phyloP scores from a whole-genome alignment of 2,329 filamentous ascomycete genomes.

The Fusarium poae region DNA sequence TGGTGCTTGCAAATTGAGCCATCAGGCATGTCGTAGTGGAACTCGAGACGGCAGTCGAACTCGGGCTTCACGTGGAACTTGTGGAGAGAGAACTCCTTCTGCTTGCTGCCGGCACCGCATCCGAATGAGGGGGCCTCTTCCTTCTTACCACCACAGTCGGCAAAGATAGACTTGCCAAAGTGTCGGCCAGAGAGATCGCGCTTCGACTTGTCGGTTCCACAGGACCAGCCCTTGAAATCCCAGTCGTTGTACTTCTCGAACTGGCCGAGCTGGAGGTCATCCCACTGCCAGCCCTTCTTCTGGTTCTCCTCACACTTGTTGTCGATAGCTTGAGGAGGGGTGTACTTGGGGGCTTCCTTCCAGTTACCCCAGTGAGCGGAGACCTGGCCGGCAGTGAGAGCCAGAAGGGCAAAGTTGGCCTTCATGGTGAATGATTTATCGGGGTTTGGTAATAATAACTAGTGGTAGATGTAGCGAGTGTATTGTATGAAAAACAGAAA shows the following conservation, averaged over 20 bases:
- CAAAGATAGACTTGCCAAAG: slow-evolving; percentile 72
- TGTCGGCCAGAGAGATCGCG: slow-evolving; percentile 69
- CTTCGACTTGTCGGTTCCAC: slow-evolving; percentile 70
- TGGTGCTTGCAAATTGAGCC: slow-evolving; percentile 85
- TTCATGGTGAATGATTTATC: slow-evolving; percentile 61
- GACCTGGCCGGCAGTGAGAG: slow-evolving; percentile 65
- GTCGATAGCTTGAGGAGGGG: slow-evolving; percentile 77
- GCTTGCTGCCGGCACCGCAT: slow-evolving; percentile 50
- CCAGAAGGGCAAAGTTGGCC: slow-evolving; percentile 62
- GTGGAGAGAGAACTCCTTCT: slow-evolving; percentile 76
- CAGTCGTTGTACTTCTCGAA: slow-evolving; percentile 79
- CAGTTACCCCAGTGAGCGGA: slow-evolving; percentile 54
- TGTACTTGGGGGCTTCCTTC: slow-evolving; percentile 64
- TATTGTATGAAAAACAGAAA: slow-evolving; percentile 44
- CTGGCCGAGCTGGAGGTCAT: slow-evolving; percentile 68
- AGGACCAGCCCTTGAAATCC: slow-evolving; percentile 79
- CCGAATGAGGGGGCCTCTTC: slow-evolving; percentile 70
- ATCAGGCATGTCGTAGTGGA: slow-evolving; percentile 89
- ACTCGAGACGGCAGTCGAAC: slow-evolving; percentile 83
- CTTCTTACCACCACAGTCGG: slow-evolving; percentile 62
- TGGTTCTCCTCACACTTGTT: slow-evolving; percentile 83
- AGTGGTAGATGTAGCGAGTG: slow-evolving; percentile 41
- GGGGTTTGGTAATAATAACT: slow-evolving; percentile 35
- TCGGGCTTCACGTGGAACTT: slow-evolving; percentile 80
- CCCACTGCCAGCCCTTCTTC: slow-evolving; percentile 78